Evolutionary conservation across 1,284 basidiomycete genomes (phyloP).

Genomic region (Cutaneotrichosporon sp.): DNA sequence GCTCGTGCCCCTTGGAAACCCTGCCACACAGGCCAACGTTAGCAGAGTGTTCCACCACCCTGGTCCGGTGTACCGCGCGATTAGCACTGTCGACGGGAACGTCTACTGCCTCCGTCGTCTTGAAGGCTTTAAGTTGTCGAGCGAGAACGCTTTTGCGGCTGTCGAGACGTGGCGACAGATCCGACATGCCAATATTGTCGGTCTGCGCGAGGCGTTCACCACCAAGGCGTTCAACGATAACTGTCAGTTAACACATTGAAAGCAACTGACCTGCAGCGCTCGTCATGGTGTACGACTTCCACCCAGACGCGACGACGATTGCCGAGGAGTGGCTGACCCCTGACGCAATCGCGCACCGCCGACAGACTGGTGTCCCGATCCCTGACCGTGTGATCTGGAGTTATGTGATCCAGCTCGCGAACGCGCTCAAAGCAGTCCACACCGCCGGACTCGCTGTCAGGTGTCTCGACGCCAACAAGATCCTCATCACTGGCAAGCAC

Average conservation of each 20-base stretch:
- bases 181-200: conserved; percentile 80
- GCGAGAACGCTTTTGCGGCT: conserved; percentile 72
- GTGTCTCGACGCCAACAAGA: conserved; percentile 79
- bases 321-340: conserved; percentile 60
- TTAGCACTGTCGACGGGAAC: conserved; percentile 69
- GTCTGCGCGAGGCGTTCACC: conserved; percentile 89
- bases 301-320: conserved; percentile 78
- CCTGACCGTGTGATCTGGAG: conserved; percentile 89
- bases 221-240: conserved; percentile 88
- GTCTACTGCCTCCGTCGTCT: conserved; percentile 75
- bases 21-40: conserved; percentile 54
- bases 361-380: conserved; percentile 48
- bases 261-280: conserved; percentile 59
- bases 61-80: conserved; percentile 77
- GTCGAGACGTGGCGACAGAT: conserved; percentile 87
- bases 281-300: conserved; percentile 87
- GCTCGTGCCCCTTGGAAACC: conserved; percentile 61
- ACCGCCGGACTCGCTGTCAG: conserved; percentile 74
- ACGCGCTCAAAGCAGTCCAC: conserved; percentile 81
- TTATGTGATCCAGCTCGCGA: conserved; percentile 85
- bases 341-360: conserved; percentile 36
- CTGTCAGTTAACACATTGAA: conserved; percentile 55
- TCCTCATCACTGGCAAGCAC: conserved; percentile 84
- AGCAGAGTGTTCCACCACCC: conserved; percentile 63
- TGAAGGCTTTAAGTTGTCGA: conserved; percentile 79